phyloP scores from a whole-genome alignment of 768 basidiomycete genomes.

The Auriculariales sp. region DNA sequence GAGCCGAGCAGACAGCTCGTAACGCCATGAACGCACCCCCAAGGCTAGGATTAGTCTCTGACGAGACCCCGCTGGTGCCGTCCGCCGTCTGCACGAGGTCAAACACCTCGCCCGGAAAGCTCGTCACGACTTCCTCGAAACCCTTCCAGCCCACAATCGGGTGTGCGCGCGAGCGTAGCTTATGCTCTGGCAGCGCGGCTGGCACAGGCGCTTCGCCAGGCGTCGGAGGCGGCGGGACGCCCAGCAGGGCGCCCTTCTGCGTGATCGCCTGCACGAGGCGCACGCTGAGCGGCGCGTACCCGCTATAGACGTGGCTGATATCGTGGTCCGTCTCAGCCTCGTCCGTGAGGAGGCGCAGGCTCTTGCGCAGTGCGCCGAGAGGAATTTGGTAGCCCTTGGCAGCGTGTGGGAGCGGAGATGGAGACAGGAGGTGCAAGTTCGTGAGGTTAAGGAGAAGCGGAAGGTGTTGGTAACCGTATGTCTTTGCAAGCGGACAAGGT shows the following conservation, averaged over 20 bases:
- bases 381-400: slow-evolving; percentile 45
- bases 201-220: slow-evolving; percentile 35
- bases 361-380: slow-evolving; percentile 61
- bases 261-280: slow-evolving; percentile 87
- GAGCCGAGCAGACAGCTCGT: slow-evolving; percentile 14
- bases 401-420: slow-evolving; percentile 49
- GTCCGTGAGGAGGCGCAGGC: slow-evolving; percentile 83
- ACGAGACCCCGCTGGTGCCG: background rate
- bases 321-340: slow-evolving; percentile 56
- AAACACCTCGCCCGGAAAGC: slow-evolving; percentile 74
- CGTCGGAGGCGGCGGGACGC: background rate
- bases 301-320: slow-evolving; percentile 91
- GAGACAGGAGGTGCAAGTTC: slow-evolving; percentile 30
- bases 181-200: background rate
- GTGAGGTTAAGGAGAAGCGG: slow-evolving; percentile 25
- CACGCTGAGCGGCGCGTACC: slow-evolving; percentile 87
- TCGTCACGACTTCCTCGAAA: slow-evolving; percentile 77
- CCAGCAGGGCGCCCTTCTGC: slow-evolving; percentile 78
- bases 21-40: background rate
- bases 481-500: slow-evolving; percentile 54
- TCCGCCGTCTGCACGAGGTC: slow-evolving; percentile 39
- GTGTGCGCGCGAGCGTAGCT: slow-evolving; percentile 72
- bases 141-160: slow-evolving; percentile 95
- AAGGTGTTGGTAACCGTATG: slow-evolving; percentile 45
- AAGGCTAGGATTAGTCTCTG: slow-evolving; percentile 1